A percentile compares a stretch with the other conserved stretches of the same genome.
Evolutionary conservation across 2,329 filamentous ascomycete genomes (phyloP).

Genomic region (Ophiostoma sp.): DNA sequence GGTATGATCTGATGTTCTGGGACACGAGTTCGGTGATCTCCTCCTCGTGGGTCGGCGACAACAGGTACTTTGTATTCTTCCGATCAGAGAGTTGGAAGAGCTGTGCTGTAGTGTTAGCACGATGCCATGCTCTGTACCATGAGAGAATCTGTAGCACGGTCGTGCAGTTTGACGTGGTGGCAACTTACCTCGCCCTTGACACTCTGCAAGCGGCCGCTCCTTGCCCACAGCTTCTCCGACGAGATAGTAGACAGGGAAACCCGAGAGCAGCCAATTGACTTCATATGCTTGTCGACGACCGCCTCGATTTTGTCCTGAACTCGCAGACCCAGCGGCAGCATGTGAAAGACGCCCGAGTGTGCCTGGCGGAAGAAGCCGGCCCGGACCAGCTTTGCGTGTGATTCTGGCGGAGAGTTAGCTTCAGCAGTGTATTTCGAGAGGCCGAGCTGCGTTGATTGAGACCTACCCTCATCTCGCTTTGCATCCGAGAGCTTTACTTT

Average conservation of each 20-base stretch:
- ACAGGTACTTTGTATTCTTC: slow-evolving; percentile 65
- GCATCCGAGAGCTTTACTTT: slow-evolving; percentile 49
- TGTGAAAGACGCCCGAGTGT: slow-evolving; percentile 85
- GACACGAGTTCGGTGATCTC: slow-evolving; percentile 83
- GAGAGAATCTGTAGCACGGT: too few relatives aligned
- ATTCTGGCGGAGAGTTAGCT: slow-evolving; percentile 41
- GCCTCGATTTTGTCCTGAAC: slow-evolving; percentile 84
- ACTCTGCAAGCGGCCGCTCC: slow-evolving; percentile 71
- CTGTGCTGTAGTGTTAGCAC: slow-evolving; percentile 39
- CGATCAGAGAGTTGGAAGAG: slow-evolving; percentile 77
- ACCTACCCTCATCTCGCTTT: slow-evolving; percentile 49
- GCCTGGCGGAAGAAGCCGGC: slow-evolving; percentile 71
- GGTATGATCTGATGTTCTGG: slow-evolving; percentile 70
- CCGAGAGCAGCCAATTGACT: slow-evolving; percentile 71
- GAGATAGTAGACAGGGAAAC: slow-evolving; percentile 79
- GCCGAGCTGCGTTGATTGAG: neutral
- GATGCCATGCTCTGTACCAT: neutral
- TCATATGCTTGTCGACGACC: slow-evolving; percentile 87
- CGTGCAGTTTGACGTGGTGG: too few relatives aligned
- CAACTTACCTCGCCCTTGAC: slow-evolving; percentile 63
- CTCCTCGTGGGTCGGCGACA: slow-evolving; percentile 93
- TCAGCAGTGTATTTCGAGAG: neutral
- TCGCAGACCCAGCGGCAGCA: slow-evolving; percentile 77
- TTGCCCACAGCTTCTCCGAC: slow-evolving; percentile 75
- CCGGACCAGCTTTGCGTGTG: slow-evolving; percentile 60